Conservation (phyloP, 2,329 filamentous ascomycete genomes). For the Chaetomium sp. region DNA sequence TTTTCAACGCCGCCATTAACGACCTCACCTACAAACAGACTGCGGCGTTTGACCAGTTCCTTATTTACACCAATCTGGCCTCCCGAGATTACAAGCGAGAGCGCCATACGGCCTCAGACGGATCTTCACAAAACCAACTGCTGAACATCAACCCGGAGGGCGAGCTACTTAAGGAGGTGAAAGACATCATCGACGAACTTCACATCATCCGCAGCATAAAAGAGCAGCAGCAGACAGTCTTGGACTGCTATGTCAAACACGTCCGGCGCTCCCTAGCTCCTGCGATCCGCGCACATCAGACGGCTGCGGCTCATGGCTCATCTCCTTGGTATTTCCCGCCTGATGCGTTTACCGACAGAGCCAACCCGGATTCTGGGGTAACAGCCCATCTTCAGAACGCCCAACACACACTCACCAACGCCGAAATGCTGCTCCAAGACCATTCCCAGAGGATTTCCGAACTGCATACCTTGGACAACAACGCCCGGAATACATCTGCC, state of each 20-base stretch:
- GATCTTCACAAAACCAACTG: constrained; percentile 20
- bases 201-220: constrained; percentile 40
- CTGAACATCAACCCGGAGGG: constrained; percentile 23
- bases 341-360: neutral
- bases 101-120: constrained; percentile 12
- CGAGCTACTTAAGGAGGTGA: constrained; percentile 37
- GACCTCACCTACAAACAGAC: constrained; percentile 34
- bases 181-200: constrained; percentile 44
- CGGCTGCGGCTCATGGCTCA: constrained; percentile 21
- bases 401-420: constrained; percentile 13
- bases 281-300: constrained; percentile 23
- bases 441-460: constrained; percentile 29
- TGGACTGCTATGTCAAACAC: constrained; percentile 27
- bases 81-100: constrained; percentile 20
- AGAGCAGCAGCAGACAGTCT: constrained; percentile 31
- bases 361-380: constrained; percentile 2
- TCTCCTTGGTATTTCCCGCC: constrained; percentile 13
- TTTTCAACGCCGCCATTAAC: constrained; percentile 36
- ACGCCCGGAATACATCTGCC: constrained; percentile 29
- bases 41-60: constrained; percentile 33
- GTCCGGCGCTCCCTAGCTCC: constrained; percentile 10
- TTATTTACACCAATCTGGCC: constrained; percentile 28
- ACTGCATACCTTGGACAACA: constrained; percentile 29
- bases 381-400: constrained; percentile 23
- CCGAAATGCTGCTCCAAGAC: constrained; percentile 24